phyloP scores from a whole-genome alignment of 495 filamentous ascomycete species.

The Penicillium coffeae region DNA sequence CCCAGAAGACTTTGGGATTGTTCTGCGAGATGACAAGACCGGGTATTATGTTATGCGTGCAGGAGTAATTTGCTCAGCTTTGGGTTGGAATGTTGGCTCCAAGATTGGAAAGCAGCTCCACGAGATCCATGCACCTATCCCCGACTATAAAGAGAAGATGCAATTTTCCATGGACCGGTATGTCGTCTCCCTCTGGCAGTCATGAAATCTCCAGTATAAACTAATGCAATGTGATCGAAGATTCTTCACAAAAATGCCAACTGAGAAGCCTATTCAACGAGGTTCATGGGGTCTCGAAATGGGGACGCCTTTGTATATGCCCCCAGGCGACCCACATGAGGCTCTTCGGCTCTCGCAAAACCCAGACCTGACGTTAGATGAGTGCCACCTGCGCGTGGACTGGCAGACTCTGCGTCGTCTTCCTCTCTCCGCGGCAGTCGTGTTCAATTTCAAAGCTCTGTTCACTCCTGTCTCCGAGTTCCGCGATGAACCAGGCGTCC shows the following conservation, averaged over 20 bases:
- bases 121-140: slow-evolving; percentile 74
- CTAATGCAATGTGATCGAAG: slow-evolving; percentile 24
- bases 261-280: slow-evolving; percentile 74
- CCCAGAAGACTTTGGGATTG: slow-evolving; percentile 84
- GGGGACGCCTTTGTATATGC: slow-evolving; percentile 74
- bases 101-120: slow-evolving; percentile 73
- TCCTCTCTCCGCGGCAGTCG: slow-evolving; percentile 68
- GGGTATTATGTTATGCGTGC: slow-evolving; percentile 76
- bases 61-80: slow-evolving; percentile 70
- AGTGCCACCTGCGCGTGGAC: slow-evolving; percentile 76
- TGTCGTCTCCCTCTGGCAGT: slow-evolving; percentile 4
- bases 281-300: slow-evolving; percentile 86
- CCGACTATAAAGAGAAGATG: slow-evolving; percentile 91
- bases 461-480: slow-evolving; percentile 77
- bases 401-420: slow-evolving; percentile 87
- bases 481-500: slow-evolving; percentile 70
- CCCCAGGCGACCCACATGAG: slow-evolving; percentile 68
- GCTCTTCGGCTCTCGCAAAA: slow-evolving; percentile 53
- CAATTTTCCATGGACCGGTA: slow-evolving; percentile 81
- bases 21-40: slow-evolving; percentile 65
- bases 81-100: slow-evolving; percentile 76
- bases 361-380: slow-evolving; percentile 50
- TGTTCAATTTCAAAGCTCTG: slow-evolving; percentile 90
- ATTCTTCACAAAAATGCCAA: slow-evolving; percentile 78
- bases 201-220: background rate